Evolutionary conservation across 176 grass and related monocot genomes (phyloP), one percentile per base, ranked within the genome.

Genomic region (Areca catechu): DNA sequence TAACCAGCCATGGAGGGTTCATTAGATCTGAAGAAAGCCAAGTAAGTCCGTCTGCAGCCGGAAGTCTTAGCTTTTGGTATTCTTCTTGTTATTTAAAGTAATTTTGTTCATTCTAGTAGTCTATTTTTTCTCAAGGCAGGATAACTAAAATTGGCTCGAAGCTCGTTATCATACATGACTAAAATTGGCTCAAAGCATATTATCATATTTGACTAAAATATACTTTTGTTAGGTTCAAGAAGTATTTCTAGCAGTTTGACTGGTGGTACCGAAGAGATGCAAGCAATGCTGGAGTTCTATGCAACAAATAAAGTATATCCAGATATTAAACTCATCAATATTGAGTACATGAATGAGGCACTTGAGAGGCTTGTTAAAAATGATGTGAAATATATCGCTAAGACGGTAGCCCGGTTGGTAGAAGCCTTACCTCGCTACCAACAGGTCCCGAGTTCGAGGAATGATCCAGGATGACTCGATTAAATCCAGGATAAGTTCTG

Each of bases 1-100:
- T n/a, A n/a, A n/a, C n/a, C n/a, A n/a, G n/a, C n/a, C n/a, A n/a
- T n/a, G n/a, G n/a, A n/a, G n/a, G n/a, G n/a, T n/a, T n/a, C n/a
- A n/a, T n/a, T n/a, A n/a, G n/a, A n/a, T n/a, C n/a, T n/a, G n/a
- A n/a, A n/a, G n/a, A n/a, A n/a, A n/a, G n/a, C n/a, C n/a, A n/a
- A n/a, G n/a, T n/a, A 89, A 75, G 75, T 95, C 54, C 82, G 70
- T 56, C 0, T 89, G 14, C 56, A 73, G 76, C 90, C 85, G 70
- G 27, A 30, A 86, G 67, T 63, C 85, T 95, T 49, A 80, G 60
- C 62, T n/a, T 2, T 64, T 3, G 85, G 85, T 95, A 86, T n/a
- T 74, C 0, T 54, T 54, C 49, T 6, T 73, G 12, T 54, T 54
- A 20, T 5, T 10, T 21, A 24, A 2, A 50, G 16, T 49, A 29